Evolutionary conservation across 2,329 filamentous ascomycete species (phyloP), one percentile per base, ranked within the genome.

Genomic region (Chaetothyriales sp.): DNA sequence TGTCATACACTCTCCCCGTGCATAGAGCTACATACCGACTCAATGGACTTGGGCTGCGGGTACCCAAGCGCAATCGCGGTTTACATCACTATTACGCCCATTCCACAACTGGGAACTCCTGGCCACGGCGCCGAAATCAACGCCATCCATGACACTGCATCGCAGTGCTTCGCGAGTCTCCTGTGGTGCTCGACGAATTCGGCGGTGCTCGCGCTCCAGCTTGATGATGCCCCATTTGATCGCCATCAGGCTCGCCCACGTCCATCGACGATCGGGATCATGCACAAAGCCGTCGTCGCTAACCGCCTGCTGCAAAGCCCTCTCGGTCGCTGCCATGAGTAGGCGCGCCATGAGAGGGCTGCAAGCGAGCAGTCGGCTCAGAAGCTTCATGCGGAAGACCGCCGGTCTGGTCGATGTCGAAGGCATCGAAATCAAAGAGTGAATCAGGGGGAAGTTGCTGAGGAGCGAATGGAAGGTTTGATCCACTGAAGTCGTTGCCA

Each of bases 401-500:
- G 70, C 59, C 54, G 56, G 56, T 58, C 64, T 63, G 64, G 63
- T 70, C 66, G 65, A 68, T 63, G 64, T 66, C 61, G 67, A 73
- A 71, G 71, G 71, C 67, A 70, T 73, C 70, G 69, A 73, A 73
- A 73, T 74, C 68, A 74, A 74, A 71, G 70, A 74, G 64, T 69
- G 71, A 72, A 74, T 73, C 71, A 73, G 73, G 67, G 58, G 70
- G 63, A 72, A 73, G 70, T 69, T 61, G 59, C 51, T 60, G 54
- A 57, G 55, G 68, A 65, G 63, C 67, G 67, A 67, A 51, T 55
- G 57, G 67, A 64, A 70, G 69, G 73, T 69, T 68, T 64, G 65
- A 65, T 66, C 69, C 64, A 69, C 71, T 63, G 83, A 82, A 74
- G 71, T 81, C 77, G 86, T 83, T 75, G 77, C 82, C 75, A 78